A percentile compares a stretch with the other conserved stretches of the same genome.
phyloP scores from a whole-genome alignment of 148 eudicot species.

The Vaccinium darrowii region DNA sequence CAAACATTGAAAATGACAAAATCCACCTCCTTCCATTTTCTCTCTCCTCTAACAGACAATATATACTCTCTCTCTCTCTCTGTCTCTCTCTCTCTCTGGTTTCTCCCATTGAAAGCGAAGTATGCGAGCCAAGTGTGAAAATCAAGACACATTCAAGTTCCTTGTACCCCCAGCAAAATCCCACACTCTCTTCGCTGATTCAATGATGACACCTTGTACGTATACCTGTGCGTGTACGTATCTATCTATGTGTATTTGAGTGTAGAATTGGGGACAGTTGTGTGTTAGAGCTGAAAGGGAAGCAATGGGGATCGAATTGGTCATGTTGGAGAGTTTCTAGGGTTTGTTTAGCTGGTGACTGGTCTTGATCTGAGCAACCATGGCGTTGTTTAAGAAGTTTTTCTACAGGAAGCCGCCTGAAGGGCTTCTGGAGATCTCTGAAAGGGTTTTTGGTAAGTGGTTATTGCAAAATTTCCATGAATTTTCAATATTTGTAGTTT shows the following conservation, averaged over 20 bases:
- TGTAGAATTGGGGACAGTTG: neutral
- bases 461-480: neutral
- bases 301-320: conserved; percentile 11
- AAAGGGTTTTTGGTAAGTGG: conserved; percentile 80
- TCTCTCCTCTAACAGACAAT: conserved; percentile 3
- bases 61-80: neutral
- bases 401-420: conserved; percentile 88
- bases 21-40: conserved; percentile 6
- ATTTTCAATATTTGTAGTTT: neutral
- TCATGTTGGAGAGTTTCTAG: conserved; percentile 15
- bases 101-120: conserved; percentile 53
- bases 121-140: conserved; percentile 39
- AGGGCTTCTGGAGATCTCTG: conserved; percentile 84
- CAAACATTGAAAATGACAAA: neutral
- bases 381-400: conserved; percentile 71
- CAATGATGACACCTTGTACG: conserved; percentile 7
- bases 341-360: conserved; percentile 14
- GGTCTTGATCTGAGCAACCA: conserved; percentile 23
- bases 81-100: conserved; percentile 31
- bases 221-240: neutral
- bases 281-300: conserved; percentile 28
- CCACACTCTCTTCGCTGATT: neutral
- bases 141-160: conserved; percentile 25
- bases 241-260: neutral
- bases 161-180: conserved; percentile 38